Base-by-base conservation (phyloP, 2,329 filamentous ascomycete genomes). In the Monilinia laxa region DNA sequence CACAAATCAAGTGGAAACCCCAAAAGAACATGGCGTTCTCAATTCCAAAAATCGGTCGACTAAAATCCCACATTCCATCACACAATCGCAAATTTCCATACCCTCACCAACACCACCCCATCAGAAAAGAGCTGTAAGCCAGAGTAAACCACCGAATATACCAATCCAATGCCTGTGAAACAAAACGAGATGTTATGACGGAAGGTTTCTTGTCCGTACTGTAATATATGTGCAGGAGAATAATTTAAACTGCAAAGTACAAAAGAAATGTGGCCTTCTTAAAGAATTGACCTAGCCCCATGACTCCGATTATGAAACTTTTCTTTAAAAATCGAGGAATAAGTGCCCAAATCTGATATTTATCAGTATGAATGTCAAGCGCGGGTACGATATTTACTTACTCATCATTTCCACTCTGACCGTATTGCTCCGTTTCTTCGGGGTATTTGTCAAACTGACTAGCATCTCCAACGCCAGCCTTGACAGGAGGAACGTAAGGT, bases 391-490 rank as follows among this genome's bases (percentile, higher is more conserved):
- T 47, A 52, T 49, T 35, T 10, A 90, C 94, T 82, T 84, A 97
- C 94, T 92, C 90, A 79, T 98, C 94, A 70, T 89, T 83, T 56
- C 92, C 93, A 64, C 80, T 81, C 72, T 85, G 81, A 51, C 95
- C 95, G 77, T 99, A 99, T 76, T 89, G 87, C 79, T 99, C 95
- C 55, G 91, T 92, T 79, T 99, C 95, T 79, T 99, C 95, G 1
- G 95, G 93, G 78, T 99, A 99, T 78, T 93, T 92, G 80, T 99
- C 95, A 76, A 99, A 99, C 79, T 97, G 91, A 80, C 93, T 97
- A 62, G 95, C 92, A 80, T 99, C 95, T 68, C 95, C 95, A 40
- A 92, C 90, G 53, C 95, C 95, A 53, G 92, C 93, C 77, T 95
- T 91, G 69, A 99, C 94, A 0, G 95, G 95, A 20, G 95, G 95